Evolutionary conservation across 306 rosid genomes (phyloP).

Genomic region (apple (Malus domestica)): ASM211411v1 NC_041790.1:8428001-8428500

Average conservation of each 20-base stretch:
- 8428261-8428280: conserved; percentile 60
- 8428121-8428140: conserved; percentile 50
- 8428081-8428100: conserved; percentile 61
- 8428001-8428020: conserved; percentile 40
- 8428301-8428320: conserved; percentile 70
- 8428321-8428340: conserved; percentile 53
- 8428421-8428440: background rate
- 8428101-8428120: conserved; percentile 49
- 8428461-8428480: background rate
- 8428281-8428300: conserved; percentile 72
- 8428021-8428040: conserved; percentile 61
- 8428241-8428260: conserved; percentile 51
- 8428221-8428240: conserved; percentile 66
- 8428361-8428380: conserved; percentile 55
- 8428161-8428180: conserved; percentile 75
- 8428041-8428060: conserved; percentile 74
- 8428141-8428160: conserved; percentile 72
- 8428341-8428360: conserved; percentile 80
- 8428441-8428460: background rate
- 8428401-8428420: background rate
- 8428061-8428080: conserved; percentile 52
- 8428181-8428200: conserved; percentile 65
- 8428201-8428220: conserved; percentile 78
- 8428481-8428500: background rate
- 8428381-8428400: background rate